These are phyloP conservation scores for Boletus eberwhitei DNA, from an alignment of 768 basidiomycete species.

Conservation along the genomic window DNA sequence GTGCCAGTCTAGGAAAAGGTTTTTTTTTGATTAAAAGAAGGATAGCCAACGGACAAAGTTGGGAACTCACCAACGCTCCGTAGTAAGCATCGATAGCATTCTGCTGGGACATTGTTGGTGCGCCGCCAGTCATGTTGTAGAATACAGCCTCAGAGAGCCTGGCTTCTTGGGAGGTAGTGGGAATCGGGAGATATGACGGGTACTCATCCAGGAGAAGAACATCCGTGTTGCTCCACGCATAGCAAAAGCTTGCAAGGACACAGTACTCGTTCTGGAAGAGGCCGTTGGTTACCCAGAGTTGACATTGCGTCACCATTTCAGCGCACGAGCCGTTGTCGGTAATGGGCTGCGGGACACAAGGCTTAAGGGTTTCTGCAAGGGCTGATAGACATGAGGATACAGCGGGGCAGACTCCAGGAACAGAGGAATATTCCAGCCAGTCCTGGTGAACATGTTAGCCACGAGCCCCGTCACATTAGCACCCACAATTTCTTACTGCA, in stretches of 20 bases:
- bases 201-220: slow-evolving; percentile 18
- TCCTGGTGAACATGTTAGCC: slow-evolving; percentile 11
- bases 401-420: slow-evolving; percentile 19
- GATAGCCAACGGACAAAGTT: neutral
- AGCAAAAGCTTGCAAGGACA: slow-evolving; percentile 25
- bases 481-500: slow-evolving; percentile 3
- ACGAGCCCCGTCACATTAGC: neutral
- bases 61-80: slow-evolving; percentile 11
- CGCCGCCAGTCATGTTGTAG: slow-evolving; percentile 19
- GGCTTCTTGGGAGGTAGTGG: slow-evolving; percentile 10
- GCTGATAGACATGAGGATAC: slow-evolving; percentile 9
- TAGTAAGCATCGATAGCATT: slow-evolving; percentile 22
- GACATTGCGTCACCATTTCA: slow-evolving; percentile 15
- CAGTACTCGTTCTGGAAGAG: slow-evolving; percentile 26
- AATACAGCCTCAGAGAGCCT: slow-evolving; percentile 18
- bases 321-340: slow-evolving; percentile 23
- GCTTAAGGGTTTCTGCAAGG: neutral
- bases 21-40: no score
- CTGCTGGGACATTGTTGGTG: slow-evolving; percentile 19
- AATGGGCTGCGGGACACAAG: slow-evolving; percentile 21
- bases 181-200: slow-evolving; percentile 3
- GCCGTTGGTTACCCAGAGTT: slow-evolving; percentile 18
- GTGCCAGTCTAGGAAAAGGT: slow-evolving; percentile 11
- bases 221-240: slow-evolving; percentile 21
- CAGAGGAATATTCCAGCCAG: slow-evolving; percentile 22